Percentiles rank a stretch among this genome's conserved stretches.
These are phyloP conservation scores for Catunica adiposa DNA, from an alignment of 2,329 filamentous ascomycete species.

Conservation along the genomic window DNA sequence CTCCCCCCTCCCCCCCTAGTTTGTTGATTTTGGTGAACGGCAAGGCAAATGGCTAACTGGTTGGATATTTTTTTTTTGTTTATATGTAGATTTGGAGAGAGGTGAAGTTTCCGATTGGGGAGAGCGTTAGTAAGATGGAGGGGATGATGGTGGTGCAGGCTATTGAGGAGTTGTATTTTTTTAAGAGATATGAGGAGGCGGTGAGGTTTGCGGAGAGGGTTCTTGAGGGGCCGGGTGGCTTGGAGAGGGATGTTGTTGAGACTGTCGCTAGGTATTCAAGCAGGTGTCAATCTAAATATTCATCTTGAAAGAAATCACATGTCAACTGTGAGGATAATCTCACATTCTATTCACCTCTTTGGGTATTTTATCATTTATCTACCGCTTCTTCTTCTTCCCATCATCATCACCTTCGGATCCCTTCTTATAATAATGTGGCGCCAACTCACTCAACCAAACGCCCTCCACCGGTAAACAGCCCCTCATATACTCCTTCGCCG, in stretches of 20 bases:
- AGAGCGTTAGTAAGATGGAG: conserved; percentile 27
- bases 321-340: background rate
- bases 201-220: conserved; percentile 25
- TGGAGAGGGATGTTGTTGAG: conserved; percentile 29
- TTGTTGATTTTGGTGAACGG: no score
- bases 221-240: conserved; percentile 18
- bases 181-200: conserved; percentile 30
- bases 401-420: conserved; percentile 72
- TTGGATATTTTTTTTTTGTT: no score
- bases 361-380: no score
- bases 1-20: no score
- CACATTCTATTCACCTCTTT: background rate
- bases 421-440: conserved; percentile 88
- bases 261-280: conserved; percentile 26
- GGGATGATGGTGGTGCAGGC: conserved; percentile 37
- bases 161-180: conserved; percentile 42
- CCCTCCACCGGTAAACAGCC: conserved; percentile 71
- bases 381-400: conserved; percentile 29
- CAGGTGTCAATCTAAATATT: background rate
- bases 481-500: conserved; percentile 84
- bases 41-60: no score
- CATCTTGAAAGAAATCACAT: background rate
- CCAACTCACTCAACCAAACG: conserved; percentile 74
- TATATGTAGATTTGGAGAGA: conserved; percentile 3
- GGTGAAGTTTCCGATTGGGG: conserved; percentile 24